Conservation (phyloP, 2,329 filamentous ascomycete genomes). For the Botrytis sinoallii region DNA sequence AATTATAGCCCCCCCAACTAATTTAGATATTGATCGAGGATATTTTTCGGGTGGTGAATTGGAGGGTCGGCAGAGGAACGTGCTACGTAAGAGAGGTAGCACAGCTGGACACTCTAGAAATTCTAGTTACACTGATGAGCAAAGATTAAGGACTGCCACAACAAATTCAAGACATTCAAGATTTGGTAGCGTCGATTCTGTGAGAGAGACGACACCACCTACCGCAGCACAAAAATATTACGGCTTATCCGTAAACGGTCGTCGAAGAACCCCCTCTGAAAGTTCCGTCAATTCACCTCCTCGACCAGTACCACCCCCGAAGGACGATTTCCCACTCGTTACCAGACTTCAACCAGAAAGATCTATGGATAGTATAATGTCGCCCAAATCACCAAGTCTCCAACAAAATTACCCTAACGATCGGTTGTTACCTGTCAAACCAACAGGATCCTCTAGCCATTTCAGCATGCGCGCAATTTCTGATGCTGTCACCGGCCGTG, state of each 20-base stretch:
- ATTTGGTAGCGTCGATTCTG: conserved; percentile 75
- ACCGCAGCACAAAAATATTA: conserved; percentile 71
- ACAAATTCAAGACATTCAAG: conserved; percentile 71
- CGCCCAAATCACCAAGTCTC: conserved; percentile 44
- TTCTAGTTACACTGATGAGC: conserved; percentile 74
- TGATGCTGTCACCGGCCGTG: conserved; percentile 60
- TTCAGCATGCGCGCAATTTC: conserved; percentile 82
- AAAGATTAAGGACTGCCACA: conserved; percentile 62
- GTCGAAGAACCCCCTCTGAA: conserved; percentile 43
- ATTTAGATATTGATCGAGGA: conserved; percentile 64
- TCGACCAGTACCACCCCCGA: conserved; percentile 57
- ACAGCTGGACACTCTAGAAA: conserved; percentile 61
- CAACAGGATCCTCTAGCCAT: conserved; percentile 50
- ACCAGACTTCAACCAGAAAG: conserved; percentile 53
- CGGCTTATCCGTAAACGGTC: conserved; percentile 41
- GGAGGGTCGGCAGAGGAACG: conserved; percentile 71
- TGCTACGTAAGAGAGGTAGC: conserved; percentile 76
- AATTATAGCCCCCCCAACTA: conserved; percentile 44
- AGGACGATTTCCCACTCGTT: conserved; percentile 55
- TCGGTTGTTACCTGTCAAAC: conserved; percentile 49
- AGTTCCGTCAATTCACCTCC: conserved; percentile 57
- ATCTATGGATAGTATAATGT: conserved; percentile 25
- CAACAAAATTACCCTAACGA: conserved; percentile 44
- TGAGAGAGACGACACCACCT: conserved; percentile 58
- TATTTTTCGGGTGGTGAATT: conserved; percentile 91